Evolutionary conservation across 2,329 filamentous ascomycete species (phyloP).

Genomic region (Claviceps sp.): DNA sequence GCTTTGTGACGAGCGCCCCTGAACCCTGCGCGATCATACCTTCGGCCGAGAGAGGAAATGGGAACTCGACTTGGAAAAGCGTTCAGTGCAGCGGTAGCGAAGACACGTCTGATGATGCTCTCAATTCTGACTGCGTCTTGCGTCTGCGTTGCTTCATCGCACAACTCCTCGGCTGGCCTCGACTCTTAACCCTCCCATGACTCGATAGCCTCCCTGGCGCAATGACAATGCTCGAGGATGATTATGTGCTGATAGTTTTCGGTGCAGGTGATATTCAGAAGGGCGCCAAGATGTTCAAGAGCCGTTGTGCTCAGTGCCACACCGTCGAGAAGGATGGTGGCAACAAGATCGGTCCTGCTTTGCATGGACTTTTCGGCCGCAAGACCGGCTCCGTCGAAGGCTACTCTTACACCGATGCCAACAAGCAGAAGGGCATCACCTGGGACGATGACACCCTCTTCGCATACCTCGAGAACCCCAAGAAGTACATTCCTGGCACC

Average conservation of each 20-base stretch:
- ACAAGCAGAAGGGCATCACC: conserved; percentile 88
- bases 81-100: neutral
- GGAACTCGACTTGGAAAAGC: neutral
- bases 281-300: conserved; percentile 99
- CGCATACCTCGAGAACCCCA: conserved; percentile 99
- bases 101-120: neutral
- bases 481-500: conserved; percentile 99
- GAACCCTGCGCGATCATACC: conserved; percentile 2
- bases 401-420: conserved; percentile 97
- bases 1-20: neutral
- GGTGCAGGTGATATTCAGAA: conserved; percentile 78
- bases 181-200: too few species aligned
- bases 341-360: conserved; percentile 97
- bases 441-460: conserved; percentile 87
- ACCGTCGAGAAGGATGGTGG: conserved; percentile 78
- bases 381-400: conserved; percentile 84
- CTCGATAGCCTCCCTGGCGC: too few species aligned
- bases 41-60: neutral
- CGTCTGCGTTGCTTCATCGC: neutral
- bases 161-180: neutral
- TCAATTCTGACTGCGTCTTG: neutral
- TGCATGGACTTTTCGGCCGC: conserved; percentile 95
- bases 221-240: neutral
- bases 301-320: conserved; percentile 96
- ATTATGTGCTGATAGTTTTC: neutral